Evolutionary conservation across 2,329 filamentous ascomycete species (phyloP), one percentile per base, ranked within the genome.

Genomic region (Aspergillus caelatus): DNA sequence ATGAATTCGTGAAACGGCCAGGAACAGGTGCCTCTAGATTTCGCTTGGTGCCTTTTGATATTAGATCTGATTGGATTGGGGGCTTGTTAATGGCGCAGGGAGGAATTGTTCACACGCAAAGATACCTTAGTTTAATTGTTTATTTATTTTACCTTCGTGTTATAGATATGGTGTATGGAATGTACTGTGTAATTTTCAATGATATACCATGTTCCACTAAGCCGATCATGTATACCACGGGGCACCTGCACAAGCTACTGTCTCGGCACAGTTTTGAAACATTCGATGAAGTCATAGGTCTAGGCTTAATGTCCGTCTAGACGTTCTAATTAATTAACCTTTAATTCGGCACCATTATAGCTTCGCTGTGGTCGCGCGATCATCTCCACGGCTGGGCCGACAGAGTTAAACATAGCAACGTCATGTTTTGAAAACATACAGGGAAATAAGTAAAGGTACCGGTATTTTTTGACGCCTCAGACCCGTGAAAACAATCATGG

Each of bases 71-170:
- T 19, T 34, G 14, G 26, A 50, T 43, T 50, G 16, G 57, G 57
- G 57, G 45, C 11, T 45, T 52, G 14, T 36, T 50, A 19, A 28
- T 21, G 58, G 58, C 58, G 58, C 50, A 55, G 52, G 32, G 36
- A 32, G 34, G 60, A 36, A n/a, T 57, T 62, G 23, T 39, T 50
- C 36, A 41, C 43, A 28, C 36, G 62, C 62, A 52, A 61, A 56
- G 62, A 63, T 63, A 63, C 62, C 62, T 63, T 48, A 36, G 46
- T 34, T 60, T 57, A 19, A 26, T 52, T n/a, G 16, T 23, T 19
- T 60, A 26, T 39, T 55, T 21, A 36, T 57, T 32, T 32, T 32
- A 26, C 26, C 12, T 54, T 16, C 30, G 36, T 28, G 26, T 63
- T 21, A 23, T 57, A 23, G 10, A 30, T 41, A 14, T 36, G 60